Conservation (phyloP, 2,329 filamentous ascomycete species). For the Arthrobotrys conoides region DNA sequence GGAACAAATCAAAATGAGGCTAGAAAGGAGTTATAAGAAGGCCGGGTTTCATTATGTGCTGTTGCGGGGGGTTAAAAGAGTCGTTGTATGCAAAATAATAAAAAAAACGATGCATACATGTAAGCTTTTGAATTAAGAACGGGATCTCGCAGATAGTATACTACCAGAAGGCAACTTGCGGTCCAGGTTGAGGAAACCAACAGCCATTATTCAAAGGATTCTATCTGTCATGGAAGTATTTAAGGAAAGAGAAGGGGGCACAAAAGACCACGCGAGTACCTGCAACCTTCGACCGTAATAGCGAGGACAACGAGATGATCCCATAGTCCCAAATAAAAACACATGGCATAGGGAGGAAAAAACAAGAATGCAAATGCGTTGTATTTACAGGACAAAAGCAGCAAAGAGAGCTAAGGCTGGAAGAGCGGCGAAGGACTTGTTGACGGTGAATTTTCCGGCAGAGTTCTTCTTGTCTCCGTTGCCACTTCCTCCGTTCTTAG, state of each 20-base stretch:
- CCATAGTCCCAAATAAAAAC: slow-evolving; percentile 62
- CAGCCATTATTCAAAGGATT: slow-evolving; percentile 46
- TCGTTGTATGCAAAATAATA: slow-evolving; percentile 19
- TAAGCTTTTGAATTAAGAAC: slow-evolving; percentile 42
- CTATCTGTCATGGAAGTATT: slow-evolving; percentile 54
- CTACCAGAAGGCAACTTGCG: slow-evolving; percentile 17
- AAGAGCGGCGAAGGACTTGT: slow-evolving; percentile 61
- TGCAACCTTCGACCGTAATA: slow-evolving; percentile 51
- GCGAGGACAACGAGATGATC: slow-evolving; percentile 42
- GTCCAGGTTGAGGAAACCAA: slow-evolving; percentile 12
- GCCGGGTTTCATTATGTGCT: slow-evolving; percentile 39
- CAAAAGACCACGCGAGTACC: slow-evolving; percentile 40
- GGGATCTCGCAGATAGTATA: slow-evolving; percentile 23
- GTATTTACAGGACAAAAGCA: slow-evolving; percentile 60
- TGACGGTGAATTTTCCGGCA: slow-evolving; percentile 64
- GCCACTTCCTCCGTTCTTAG: slow-evolving; percentile 64
- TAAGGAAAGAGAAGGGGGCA: slow-evolving; percentile 44
- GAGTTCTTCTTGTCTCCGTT: slow-evolving; percentile 65
- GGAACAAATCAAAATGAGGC: slow-evolving; percentile 10
- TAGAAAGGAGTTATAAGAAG: slow-evolving; percentile 9
- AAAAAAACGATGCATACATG: slow-evolving; percentile 38
- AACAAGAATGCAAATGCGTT: slow-evolving; percentile 45
- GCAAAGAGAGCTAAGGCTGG: slow-evolving; percentile 68
- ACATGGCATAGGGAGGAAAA: slow-evolving; percentile 60
- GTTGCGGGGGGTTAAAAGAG: slow-evolving; percentile 6